A percentile compares a stretch with the other conserved stretches of the same genome.
These are phyloP conservation scores for button mushroom (Agaricus bisporus) DNA, from an alignment of 768 basidiomycete species.

Conservation along the genomic window DNA sequence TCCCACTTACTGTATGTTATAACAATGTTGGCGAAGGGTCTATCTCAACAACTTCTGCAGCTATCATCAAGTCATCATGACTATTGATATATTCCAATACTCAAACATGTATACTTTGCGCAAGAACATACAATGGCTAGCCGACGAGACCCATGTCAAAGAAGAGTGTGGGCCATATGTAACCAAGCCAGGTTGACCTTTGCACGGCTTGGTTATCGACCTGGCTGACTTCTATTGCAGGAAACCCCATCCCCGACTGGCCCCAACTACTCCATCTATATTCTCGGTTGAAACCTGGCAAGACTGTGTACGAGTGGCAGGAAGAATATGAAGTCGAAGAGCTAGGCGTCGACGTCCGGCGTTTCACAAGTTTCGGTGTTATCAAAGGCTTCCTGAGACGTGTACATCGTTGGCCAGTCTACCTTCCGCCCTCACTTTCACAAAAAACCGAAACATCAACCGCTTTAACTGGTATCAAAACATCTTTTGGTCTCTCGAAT, in stretches of 20 bases:
- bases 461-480: slow-evolving; percentile 12
- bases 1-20: slow-evolving; percentile 80
- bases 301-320: slow-evolving; percentile 86
- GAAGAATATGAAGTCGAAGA: slow-evolving; percentile 62
- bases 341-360: slow-evolving; percentile 80
- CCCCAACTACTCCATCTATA: slow-evolving; percentile 83
- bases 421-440: slow-evolving; percentile 38
- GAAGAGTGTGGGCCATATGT: slow-evolving; percentile 93
- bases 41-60: slow-evolving; percentile 28
- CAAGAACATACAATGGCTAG: slow-evolving; percentile 83
- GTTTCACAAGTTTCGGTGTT: slow-evolving; percentile 96
- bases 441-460: slow-evolving; percentile 15
- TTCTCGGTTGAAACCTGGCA: slow-evolving; percentile 77
- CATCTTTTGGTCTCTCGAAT: slow-evolving; percentile 3
- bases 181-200: slow-evolving; percentile 55
- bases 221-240: slow-evolving; percentile 22
- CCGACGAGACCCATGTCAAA: slow-evolving; percentile 76
- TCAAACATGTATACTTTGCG: slow-evolving; percentile 95
- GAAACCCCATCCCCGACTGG: slow-evolving; percentile 71
- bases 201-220: not conserved
- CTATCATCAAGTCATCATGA: slow-evolving; percentile 96
- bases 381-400: slow-evolving; percentile 97
- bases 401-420: slow-evolving; percentile 89
- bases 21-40: not conserved
- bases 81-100: slow-evolving; percentile 95